phyloP scores from a whole-genome alignment of 768 basidiomycete genomes.

The Terana coerulea region DNA sequence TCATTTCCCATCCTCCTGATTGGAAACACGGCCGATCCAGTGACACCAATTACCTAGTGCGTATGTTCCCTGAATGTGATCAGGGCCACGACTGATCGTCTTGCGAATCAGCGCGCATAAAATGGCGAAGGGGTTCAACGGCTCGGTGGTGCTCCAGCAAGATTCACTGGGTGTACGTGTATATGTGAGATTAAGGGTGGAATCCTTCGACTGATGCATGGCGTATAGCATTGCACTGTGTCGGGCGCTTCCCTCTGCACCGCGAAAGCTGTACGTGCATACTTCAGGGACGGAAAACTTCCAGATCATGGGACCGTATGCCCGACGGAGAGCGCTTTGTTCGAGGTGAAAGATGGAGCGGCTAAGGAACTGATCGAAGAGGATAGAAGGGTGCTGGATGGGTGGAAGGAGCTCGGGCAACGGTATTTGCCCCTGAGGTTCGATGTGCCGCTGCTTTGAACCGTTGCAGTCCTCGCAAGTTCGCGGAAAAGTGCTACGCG shows the following conservation, averaged over 20 bases:
- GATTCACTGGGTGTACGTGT: constrained; percentile 10
- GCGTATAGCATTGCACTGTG: constrained; percentile 16
- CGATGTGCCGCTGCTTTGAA: no score
- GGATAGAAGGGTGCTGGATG: no score
- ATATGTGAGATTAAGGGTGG: neutral
- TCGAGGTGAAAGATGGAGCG: no score
- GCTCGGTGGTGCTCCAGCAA: constrained; percentile 5
- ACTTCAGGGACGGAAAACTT: constrained; percentile 22
- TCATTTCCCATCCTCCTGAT: constrained; percentile 24
- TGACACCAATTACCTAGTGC: constrained; percentile 10
- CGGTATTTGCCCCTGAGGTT: no score
- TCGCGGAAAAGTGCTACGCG: no score
- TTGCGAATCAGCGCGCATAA: constrained; percentile 3
- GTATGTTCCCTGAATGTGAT: neutral
- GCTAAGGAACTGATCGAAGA: no score
- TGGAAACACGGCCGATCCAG: constrained; percentile 23
- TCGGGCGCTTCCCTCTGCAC: constrained; percentile 19
- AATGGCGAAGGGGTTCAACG: constrained; percentile 5
- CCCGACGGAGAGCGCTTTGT: constrained; percentile 9
- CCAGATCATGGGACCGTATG: constrained; percentile 22
- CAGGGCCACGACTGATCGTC: neutral
- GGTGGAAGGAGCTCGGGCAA: no score
- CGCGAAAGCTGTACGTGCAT: constrained; percentile 18
- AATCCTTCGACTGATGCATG: neutral
- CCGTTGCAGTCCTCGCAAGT: no score